These are phyloP conservation scores for Peronospora tabacina DNA, from an alignment of 352 stramenopile species.

Conservation along the genomic window DNA sequence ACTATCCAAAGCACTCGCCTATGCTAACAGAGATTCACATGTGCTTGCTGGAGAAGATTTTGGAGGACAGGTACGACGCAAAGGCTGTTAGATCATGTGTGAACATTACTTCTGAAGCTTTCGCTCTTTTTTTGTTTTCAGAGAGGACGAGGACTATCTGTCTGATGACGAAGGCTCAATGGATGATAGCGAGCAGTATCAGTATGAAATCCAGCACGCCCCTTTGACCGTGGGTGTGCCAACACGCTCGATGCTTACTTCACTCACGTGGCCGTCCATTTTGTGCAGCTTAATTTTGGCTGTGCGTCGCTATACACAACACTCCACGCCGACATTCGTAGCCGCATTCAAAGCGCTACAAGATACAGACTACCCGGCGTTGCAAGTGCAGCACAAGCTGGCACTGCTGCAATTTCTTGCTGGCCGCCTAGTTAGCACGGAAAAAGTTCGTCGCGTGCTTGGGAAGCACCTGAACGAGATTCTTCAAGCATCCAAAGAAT, in stretches of 20 bases:
- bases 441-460: conserved; percentile 57
- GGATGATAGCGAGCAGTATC: conserved; percentile 73
- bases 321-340: conserved; percentile 34
- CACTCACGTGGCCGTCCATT: conserved; percentile 73
- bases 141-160: conserved; percentile 80
- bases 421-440: conserved; percentile 44
- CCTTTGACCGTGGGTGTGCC: conserved; percentile 72
- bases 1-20: conserved; percentile 32
- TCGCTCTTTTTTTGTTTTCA: conserved; percentile 3
- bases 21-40: conserved; percentile 78
- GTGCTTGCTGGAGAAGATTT: conserved; percentile 72
- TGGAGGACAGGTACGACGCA: conserved; percentile 48
- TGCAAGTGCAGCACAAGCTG: conserved; percentile 62
- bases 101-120: background rate
- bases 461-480: conserved; percentile 48
- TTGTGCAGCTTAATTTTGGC: conserved; percentile 55
- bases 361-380: conserved; percentile 41
- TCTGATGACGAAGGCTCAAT: conserved; percentile 77
- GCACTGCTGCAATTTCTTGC: conserved; percentile 65
- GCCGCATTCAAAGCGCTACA: conserved; percentile 40
- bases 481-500: conserved; percentile 62
- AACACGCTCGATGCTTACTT: conserved; percentile 71
- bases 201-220: conserved; percentile 73
- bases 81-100: background rate
- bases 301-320: conserved; percentile 59